These are phyloP conservation scores for Gonapodya sp. DNA, from an alignment of 192 early-diverging fungal genomes.

Conservation along the genomic window DNA sequence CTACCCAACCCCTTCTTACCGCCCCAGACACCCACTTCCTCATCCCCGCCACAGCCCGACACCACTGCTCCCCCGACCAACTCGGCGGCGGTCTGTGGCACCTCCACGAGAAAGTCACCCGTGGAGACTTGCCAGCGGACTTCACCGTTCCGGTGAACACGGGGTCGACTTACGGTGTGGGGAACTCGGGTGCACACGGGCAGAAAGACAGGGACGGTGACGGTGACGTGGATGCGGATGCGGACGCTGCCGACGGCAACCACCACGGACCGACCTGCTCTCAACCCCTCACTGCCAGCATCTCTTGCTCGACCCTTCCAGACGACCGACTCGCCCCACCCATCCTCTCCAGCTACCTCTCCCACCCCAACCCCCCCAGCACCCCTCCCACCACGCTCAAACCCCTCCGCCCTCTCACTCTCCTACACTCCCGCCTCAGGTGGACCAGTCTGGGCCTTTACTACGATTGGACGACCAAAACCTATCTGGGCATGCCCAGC, in stretches of 20 bases:
- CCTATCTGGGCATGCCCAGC: neutral
- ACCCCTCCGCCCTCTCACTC: neutral
- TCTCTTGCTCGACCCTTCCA: neutral
- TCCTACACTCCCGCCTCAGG: conserved; percentile 11
- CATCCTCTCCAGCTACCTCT: neutral
- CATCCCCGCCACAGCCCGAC: neutral
- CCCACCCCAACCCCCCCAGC: neutral
- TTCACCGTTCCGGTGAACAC: neutral
- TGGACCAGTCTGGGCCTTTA: conserved; percentile 40
- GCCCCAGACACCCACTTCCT: neutral
- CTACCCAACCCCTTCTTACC: neutral
- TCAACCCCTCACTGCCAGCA: no score
- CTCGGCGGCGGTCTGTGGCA: neutral
- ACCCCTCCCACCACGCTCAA: neutral
- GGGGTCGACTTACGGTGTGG: neutral
- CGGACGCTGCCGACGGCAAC: neutral
- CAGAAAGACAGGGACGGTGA: neutral
- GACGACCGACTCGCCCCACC: neutral
- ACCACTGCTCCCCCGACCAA: neutral
- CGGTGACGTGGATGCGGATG: neutral
- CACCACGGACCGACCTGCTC: neutral
- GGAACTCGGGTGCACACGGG: neutral
- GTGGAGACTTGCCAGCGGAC: neutral
- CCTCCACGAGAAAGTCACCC: neutral
- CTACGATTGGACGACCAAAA: conserved; percentile 33